Conservation (phyloP, 2,329 filamentous ascomycete species). For the Pseudocercospora eumusae region DNA sequence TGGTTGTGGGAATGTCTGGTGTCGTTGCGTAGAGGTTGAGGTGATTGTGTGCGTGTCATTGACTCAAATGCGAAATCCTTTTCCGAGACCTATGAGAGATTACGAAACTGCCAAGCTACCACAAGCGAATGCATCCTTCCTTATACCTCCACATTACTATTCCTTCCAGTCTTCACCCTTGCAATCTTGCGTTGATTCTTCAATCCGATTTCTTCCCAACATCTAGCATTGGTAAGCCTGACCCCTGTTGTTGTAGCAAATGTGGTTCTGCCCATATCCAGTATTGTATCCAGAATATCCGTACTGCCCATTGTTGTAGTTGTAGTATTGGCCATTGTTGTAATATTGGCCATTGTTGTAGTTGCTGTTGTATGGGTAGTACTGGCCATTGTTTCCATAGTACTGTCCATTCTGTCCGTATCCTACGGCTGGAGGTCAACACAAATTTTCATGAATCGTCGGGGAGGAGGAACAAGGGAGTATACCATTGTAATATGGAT, state of each 20-base stretch:
- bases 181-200: background rate
- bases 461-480: background rate
- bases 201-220: background rate
- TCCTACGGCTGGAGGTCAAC: background rate
- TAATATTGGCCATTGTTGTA: background rate
- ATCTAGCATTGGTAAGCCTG: background rate
- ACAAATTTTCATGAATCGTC: background rate
- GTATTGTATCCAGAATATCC: background rate
- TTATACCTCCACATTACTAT: background rate
- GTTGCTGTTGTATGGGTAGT: background rate
- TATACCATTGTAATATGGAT: background rate
- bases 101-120: too few species aligned
- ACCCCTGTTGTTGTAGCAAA: background rate
- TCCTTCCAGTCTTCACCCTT: background rate
- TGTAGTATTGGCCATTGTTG: background rate
- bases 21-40: too few species aligned
- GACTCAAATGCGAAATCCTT: too few species aligned
- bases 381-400: constrained; percentile 4
- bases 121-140: too few species aligned
- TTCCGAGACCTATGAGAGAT: too few species aligned
- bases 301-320: background rate
- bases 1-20: too few species aligned
- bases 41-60: too few species aligned
- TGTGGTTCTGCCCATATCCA: background rate
- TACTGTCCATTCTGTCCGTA: background rate